Evolutionary conservation across 2,329 filamentous ascomycete genomes (phyloP).

Genomic region (Colletotrichum neosansevieriae): DNA sequence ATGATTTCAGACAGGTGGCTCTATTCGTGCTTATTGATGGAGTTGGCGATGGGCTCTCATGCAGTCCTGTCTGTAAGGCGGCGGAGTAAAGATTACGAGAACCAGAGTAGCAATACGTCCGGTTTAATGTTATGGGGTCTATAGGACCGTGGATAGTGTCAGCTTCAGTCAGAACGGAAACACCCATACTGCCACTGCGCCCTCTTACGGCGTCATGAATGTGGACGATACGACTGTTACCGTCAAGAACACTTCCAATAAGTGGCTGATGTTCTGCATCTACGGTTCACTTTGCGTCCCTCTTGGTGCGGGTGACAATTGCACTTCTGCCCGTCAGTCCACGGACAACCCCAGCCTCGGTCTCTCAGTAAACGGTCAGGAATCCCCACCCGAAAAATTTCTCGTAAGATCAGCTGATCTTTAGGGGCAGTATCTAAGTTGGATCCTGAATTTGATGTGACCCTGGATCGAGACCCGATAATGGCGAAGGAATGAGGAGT

Average conservation of each 20-base stretch:
- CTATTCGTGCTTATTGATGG: not conserved
- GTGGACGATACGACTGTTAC: slow-evolving; percentile 14
- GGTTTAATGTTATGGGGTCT: not conserved
- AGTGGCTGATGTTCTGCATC: slow-evolving; percentile 22
- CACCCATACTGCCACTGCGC: slow-evolving; percentile 3
- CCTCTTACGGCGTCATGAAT: slow-evolving; percentile 21
- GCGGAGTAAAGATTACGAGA: not conserved
- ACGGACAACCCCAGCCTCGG: slow-evolving; percentile 3
- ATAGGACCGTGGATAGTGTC: not conserved
- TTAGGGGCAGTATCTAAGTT: too few species aligned
- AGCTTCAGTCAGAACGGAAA: slow-evolving; percentile 13
- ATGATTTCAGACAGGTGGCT: not conserved
- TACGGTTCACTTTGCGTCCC: slow-evolving; percentile 19
- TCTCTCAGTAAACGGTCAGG: slow-evolving; percentile 3
- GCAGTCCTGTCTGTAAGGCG: not conserved
- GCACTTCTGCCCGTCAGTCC: slow-evolving; percentile 16
- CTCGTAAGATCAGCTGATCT: too few species aligned
- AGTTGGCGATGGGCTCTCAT: not conserved
- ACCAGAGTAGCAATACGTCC: not conserved
- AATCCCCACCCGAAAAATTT: too few species aligned
- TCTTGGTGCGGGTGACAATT: slow-evolving; percentile 15
- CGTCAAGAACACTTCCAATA: slow-evolving; percentile 28
- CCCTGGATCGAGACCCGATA: too few species aligned
- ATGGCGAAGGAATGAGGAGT: too few species aligned
- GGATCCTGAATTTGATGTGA: too few species aligned